A percentile compares a stretch with the other conserved stretches of the same genome.
Conservation (phyloP, 805 yeast species). For the Saccharomyces jurei region DNA sequence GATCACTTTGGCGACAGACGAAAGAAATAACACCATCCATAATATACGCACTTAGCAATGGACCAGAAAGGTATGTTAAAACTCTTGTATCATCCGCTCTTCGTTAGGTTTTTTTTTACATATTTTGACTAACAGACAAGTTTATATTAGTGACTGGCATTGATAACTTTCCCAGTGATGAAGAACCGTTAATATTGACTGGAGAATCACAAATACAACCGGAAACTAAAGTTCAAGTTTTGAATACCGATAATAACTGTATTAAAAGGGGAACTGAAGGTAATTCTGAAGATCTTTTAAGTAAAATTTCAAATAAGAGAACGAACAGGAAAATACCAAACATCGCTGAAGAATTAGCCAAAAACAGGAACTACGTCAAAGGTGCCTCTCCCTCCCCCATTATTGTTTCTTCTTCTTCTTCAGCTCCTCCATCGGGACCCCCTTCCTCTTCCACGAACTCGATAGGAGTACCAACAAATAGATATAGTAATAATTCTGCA, state of each 20-base stretch:
- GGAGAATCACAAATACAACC: neutral
- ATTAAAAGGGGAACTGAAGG: neutral
- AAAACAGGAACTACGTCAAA: slow-evolving; percentile 22
- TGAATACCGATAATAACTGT: neutral
- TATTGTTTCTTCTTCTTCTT: slow-evolving; percentile 6
- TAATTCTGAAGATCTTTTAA: neutral
- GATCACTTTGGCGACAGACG: neutral
- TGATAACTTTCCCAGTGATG: neutral
- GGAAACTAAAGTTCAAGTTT: neutral
- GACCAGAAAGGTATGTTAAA: neutral
- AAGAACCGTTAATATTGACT: neutral
- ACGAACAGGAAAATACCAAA: slow-evolving; percentile 14
- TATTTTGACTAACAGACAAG: neutral
- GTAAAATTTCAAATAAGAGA: neutral
- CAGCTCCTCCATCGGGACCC: slow-evolving; percentile 2
- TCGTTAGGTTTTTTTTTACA: neutral
- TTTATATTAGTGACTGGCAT: neutral
- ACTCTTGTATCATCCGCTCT: neutral
- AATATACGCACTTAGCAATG: neutral
- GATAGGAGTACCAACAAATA: neutral
- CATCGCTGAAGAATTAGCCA: slow-evolving; percentile 29
- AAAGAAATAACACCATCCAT: neutral
- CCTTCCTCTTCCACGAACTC: neutral
- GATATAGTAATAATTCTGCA: neutral
- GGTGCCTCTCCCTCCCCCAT: slow-evolving; percentile 13